Evolutionary conservation across 768 basidiomycete species (phyloP).

Genomic region (Ramaria sp.): DNA sequence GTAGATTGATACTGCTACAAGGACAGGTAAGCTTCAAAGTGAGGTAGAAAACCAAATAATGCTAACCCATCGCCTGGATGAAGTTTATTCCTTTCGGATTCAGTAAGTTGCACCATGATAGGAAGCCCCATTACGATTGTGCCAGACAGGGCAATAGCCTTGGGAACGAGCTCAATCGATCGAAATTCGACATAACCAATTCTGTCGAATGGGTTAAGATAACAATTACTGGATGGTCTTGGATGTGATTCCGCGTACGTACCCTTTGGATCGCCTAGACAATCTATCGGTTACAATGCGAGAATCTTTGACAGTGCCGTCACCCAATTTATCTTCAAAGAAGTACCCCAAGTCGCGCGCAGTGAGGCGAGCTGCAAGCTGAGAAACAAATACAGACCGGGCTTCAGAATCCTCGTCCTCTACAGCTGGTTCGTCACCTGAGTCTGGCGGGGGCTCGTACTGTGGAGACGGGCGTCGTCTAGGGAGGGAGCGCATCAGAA

Average conservation of each 20-base stretch:
- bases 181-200: constrained; percentile 98
- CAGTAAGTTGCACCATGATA: constrained; percentile 92
- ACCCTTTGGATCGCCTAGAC: constrained; percentile 98
- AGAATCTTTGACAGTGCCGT: constrained; percentile 89
- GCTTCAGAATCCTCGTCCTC: constrained; percentile 91
- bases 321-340: constrained; percentile 94
- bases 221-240: too few relatives aligned
- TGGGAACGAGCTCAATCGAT: constrained; percentile 81
- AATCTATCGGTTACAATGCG: constrained; percentile 92
- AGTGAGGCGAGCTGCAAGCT: constrained; percentile 92
- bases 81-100: constrained; percentile 87
- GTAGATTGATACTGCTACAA: constrained; percentile 64
- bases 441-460: constrained; percentile 50
- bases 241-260: constrained; percentile 16
- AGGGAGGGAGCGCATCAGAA: constrained; percentile 9
- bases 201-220: constrained; percentile 29
- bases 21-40: background rate
- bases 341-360: constrained; percentile 97
- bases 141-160: constrained; percentile 81
- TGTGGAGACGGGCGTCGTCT: constrained; percentile 58
- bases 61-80: constrained; percentile 82
- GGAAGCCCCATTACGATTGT: constrained; percentile 98
- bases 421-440: constrained; percentile 56
- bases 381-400: constrained; percentile 97
- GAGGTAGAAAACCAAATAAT: background rate